A percentile compares a stretch with the other conserved stretches of the same genome.
Evolutionary conservation across 495 filamentous ascomycete species (phyloP).

Genomic region (Sporormia fimetaria): DNA sequence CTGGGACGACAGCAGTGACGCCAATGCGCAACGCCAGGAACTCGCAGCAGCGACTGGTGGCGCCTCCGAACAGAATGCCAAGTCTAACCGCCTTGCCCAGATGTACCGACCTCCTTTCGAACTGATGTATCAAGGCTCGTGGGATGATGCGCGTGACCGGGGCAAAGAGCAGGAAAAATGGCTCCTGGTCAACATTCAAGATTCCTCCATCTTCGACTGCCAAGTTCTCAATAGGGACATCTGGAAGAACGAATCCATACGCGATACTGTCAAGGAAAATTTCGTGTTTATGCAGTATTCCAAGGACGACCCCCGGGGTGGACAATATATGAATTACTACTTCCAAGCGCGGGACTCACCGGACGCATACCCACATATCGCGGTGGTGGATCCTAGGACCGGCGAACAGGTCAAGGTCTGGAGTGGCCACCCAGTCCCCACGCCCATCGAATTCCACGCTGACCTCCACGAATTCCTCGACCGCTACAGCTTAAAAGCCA

Average conservation of each 20-base stretch:
- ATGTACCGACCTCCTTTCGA: slow-evolving; percentile 87
- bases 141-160: slow-evolving; percentile 70
- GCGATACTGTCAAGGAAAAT: slow-evolving; percentile 72
- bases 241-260: slow-evolving; percentile 76
- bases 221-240: slow-evolving; percentile 87
- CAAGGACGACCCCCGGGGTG: slow-evolving; percentile 63
- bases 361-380: slow-evolving; percentile 86
- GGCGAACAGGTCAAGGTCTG: slow-evolving; percentile 96
- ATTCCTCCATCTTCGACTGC: slow-evolving; percentile 81
- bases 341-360: slow-evolving; percentile 59
- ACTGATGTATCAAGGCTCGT: slow-evolving; percentile 60
- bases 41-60: slow-evolving; percentile 58
- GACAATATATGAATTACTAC: slow-evolving; percentile 80
- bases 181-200: slow-evolving; percentile 91
- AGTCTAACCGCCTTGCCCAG: slow-evolving; percentile 67
- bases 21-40: slow-evolving; percentile 39
- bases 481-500: slow-evolving; percentile 75
- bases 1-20: slow-evolving; percentile 52
- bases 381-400: slow-evolving; percentile 88
- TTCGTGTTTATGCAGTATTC: slow-evolving; percentile 91
- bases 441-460: slow-evolving; percentile 70
- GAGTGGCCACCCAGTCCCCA: slow-evolving; percentile 71
- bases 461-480: slow-evolving; percentile 92
- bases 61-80: slow-evolving; percentile 58
- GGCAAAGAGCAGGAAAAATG: slow-evolving; percentile 83